Conservation (phyloP, 169 alveolate species). For the Plasmodium cynomolgi region DNA sequence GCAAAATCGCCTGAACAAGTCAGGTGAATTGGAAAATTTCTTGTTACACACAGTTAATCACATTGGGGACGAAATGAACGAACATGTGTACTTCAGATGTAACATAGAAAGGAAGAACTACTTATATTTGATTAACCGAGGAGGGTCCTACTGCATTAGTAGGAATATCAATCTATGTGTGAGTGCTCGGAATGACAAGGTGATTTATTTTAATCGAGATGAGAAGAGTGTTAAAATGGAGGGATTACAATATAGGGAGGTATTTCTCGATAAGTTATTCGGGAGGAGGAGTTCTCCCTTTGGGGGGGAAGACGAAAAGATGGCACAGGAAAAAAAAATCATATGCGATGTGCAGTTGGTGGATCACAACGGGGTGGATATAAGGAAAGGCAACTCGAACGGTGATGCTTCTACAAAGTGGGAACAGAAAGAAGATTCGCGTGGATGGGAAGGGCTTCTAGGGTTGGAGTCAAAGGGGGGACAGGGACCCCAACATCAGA, state of each 20-base stretch:
- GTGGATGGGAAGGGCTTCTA: background rate
- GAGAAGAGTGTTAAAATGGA: background rate
- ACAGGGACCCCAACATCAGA: background rate
- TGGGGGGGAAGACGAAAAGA: background rate
- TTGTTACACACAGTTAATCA: background rate
- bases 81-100: background rate
- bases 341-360: background rate
- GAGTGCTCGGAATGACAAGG: background rate
- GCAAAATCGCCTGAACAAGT: background rate
- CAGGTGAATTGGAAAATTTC: conserved; percentile 4
- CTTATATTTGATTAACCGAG: background rate
- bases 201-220: conserved; percentile 4
- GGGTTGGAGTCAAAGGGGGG: background rate
- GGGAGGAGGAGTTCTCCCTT: background rate
- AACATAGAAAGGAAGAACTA: conserved; percentile 2
- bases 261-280: background rate
- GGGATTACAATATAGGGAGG: background rate
- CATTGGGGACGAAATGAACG: conserved; percentile 5
- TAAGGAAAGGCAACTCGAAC: background rate
- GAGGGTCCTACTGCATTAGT: conserved; percentile 14
- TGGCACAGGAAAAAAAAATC: background rate
- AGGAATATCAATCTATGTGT: conserved; percentile 10
- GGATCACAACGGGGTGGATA: background rate
- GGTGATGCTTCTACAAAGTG: background rate
- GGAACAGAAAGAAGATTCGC: background rate